Base-by-base conservation (phyloP, 495 filamentous ascomycete genomes). In the Lophiotrema nucula region DNA sequence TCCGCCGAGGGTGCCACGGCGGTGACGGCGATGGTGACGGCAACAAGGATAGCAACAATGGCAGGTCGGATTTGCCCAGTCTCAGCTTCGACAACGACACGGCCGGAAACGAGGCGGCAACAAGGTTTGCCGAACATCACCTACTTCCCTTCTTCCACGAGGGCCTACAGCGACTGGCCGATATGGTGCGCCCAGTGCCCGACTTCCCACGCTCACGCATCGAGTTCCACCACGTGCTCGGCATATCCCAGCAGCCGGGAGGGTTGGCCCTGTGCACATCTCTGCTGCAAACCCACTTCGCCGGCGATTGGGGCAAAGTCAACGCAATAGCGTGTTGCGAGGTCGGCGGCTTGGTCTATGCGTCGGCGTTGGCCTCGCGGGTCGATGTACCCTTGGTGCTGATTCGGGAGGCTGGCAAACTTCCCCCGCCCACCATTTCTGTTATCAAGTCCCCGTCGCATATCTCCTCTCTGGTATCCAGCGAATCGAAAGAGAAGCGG, bases 201-300 rank as follows among this genome's bases (percentile, higher is more conserved):
- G 67, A 78, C 66, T 85, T 82, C 66, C 83, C 81, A 64, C 71
- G 73, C 45, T 47, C 53, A 28, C 27, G 27, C 28, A 51, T 83
- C 62, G 67, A 78, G 25, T 85, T 85, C 71, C 78, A 73, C 51
- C 80, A 86, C 60, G 77, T 85, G n/a, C 81, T 85, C 67, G 68
- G 69, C 64, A 83, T 87, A 66, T 64, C 74, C 53, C 78, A 84
- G 67, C 74, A 77, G 58, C 77, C 71, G 1, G 74, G 73, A 58
- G 82, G 83, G 22, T 67, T 87, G 33, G 48, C 56, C 18, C 67
- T 85, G 35, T 84, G 80, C 73, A 78, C 75, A 38, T 77, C 75
- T 66, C 71, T 85, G 42, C 68, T 85, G 37, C 60, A 74, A 69
- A 51, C 53, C 18, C 74, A 76, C 51, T 81, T 83, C 65, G 64